Conservation (phyloP, 2,329 filamentous ascomycete genomes). For the Colletotrichum camelliae region DNA sequence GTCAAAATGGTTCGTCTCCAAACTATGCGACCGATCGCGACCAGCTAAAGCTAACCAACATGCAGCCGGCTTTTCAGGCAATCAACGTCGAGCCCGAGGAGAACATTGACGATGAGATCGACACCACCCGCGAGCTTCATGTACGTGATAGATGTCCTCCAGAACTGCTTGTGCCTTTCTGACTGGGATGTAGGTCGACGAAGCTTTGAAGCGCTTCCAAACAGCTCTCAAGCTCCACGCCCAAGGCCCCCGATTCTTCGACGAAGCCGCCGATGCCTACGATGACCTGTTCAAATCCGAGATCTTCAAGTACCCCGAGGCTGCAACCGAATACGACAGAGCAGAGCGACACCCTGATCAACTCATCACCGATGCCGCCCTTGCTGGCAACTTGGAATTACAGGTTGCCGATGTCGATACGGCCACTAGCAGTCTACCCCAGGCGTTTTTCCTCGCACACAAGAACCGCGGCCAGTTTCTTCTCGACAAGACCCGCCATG, state of each 20-base stretch:
- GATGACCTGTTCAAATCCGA: constrained; percentile 86
- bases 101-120: constrained; percentile 86
- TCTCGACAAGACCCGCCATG: constrained; percentile 74
- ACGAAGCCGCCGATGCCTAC: constrained; percentile 82
- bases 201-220: constrained; percentile 94
- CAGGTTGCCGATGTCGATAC: constrained; percentile 71
- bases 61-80: constrained; percentile 75
- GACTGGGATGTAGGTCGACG: constrained; percentile 71
- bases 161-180: neutral
- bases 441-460: constrained; percentile 90
- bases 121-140: constrained; percentile 94
- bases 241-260: constrained; percentile 78
- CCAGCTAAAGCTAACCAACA: neutral
- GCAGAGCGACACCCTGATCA: constrained; percentile 63
- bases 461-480: constrained; percentile 95
- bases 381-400: constrained; percentile 57
- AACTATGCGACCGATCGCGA: neutral
- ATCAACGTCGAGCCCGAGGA: constrained; percentile 96
- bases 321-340: constrained; percentile 81
- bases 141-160: constrained; percentile 38
- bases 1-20: constrained; percentile 3
- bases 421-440: constrained; percentile 80
- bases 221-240: constrained; percentile 89
- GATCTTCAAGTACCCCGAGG: constrained; percentile 92
- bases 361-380: constrained; percentile 50